phyloP scores from a whole-genome alignment of 805 yeast genomes.

The Sungouiella blattae region DNA sequence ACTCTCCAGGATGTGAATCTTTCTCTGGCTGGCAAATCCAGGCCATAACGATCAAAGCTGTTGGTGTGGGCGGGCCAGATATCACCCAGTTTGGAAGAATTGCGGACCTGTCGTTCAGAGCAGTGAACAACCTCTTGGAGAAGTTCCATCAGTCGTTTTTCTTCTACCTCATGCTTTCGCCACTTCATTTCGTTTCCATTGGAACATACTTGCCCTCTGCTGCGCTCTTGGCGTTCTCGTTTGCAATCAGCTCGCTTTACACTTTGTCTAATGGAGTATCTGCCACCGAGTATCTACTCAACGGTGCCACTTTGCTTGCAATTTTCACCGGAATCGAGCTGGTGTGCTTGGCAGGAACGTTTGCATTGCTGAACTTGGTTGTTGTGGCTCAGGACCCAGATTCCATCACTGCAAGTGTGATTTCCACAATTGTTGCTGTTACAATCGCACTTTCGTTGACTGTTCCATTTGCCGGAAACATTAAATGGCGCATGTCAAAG shows the following conservation, averaged over 20 bases:
- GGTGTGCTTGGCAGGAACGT: constrained; percentile 19
- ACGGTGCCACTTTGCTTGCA: constrained; percentile 22
- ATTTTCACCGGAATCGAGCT: constrained; percentile 28
- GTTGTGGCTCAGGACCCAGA: background rate
- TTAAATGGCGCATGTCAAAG: background rate
- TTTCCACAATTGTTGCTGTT: background rate
- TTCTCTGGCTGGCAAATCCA: constrained; percentile 97
- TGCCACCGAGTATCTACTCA: constrained; percentile 16
- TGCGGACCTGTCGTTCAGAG: constrained; percentile 80
- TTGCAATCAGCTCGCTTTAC: constrained; percentile 64
- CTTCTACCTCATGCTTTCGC: constrained; percentile 79
- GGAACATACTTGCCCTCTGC: constrained; percentile 92
- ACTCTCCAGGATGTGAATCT: constrained; percentile 75
- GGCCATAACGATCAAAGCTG: constrained; percentile 75
- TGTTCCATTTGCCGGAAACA: background rate
- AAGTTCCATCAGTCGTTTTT: constrained; percentile 97
- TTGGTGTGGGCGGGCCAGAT: constrained; percentile 55
- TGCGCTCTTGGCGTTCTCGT: constrained; percentile 63
- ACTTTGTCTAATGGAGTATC: constrained; percentile 44
- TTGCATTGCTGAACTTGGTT: constrained; percentile 24
- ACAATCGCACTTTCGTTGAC: constrained; percentile 1
- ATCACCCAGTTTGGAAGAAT: constrained; percentile 90
- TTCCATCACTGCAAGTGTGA: background rate
- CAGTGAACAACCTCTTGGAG: constrained; percentile 87
- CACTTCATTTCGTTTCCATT: constrained; percentile 80